Evolutionary conservation across 169 alveolate genomes (phyloP).

Genomic region (Plasmodium inui): DNA sequence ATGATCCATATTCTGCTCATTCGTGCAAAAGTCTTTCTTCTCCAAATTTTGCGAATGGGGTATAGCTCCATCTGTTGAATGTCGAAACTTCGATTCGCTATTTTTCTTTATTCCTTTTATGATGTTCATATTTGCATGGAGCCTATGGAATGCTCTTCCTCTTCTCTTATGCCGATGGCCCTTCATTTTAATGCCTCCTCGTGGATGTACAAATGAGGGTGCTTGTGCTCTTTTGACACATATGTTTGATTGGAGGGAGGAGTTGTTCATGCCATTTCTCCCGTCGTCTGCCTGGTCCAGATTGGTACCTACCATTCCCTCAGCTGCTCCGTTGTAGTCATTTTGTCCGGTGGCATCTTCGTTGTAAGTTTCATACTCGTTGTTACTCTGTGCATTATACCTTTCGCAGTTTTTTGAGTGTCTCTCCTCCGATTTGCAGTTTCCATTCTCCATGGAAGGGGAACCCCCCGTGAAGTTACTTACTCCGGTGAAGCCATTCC

Average conservation of each 20-base stretch:
- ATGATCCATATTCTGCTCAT: conserved; percentile 5
- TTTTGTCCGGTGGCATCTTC: not conserved
- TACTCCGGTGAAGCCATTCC: not conserved
- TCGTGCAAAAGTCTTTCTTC: not conserved
- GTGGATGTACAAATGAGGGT: not conserved
- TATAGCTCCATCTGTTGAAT: conserved; percentile 2
- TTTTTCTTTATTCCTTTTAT: conserved; percentile 21
- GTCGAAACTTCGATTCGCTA: not conserved
- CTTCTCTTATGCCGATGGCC: conserved; percentile 6
- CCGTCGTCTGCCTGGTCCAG: not conserved
- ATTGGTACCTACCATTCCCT: not conserved
- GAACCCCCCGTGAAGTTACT: not conserved
- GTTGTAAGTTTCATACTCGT: not conserved
- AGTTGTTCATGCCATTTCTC: not conserved
- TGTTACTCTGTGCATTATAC: not conserved
- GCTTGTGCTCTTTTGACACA: not conserved
- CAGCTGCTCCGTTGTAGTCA: not conserved
- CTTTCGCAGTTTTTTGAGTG: not conserved
- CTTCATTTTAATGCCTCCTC: conserved; percentile 5
- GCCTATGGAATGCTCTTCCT: conserved; percentile 3
- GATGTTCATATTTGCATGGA: conserved; percentile 2
- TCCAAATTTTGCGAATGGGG: conserved; percentile 7
- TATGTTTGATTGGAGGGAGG: not conserved
- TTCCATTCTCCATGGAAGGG: not conserved
- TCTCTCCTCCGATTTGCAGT: not conserved